Evolutionary conservation across 192 early-diverging fungal genomes (phyloP).

Genomic region (Coemansia sp.): DNA sequence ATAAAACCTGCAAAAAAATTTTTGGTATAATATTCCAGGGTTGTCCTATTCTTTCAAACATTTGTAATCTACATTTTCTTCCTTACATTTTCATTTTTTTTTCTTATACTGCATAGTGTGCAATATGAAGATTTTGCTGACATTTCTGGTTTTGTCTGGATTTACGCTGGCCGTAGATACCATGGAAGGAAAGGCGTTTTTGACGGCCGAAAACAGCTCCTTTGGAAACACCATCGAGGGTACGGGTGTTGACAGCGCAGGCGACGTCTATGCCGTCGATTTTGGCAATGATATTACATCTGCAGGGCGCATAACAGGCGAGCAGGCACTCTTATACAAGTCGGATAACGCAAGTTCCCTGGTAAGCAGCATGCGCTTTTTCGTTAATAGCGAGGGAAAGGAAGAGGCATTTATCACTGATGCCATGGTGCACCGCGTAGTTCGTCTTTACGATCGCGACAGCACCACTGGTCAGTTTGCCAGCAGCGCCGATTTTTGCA

Average conservation of each 20-base stretch:
- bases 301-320: background rate
- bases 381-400: background rate
- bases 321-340: conserved; percentile 2
- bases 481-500: conserved; percentile 28
- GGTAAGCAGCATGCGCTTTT: conserved; percentile 9
- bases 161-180: conserved; percentile 6
- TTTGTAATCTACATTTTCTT: background rate
- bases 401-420: conserved; percentile 6
- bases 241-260: conserved; percentile 4
- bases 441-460: conserved; percentile 4
- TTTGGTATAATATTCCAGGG: too few relatives aligned
- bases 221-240: conserved; percentile 11
- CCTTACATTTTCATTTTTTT: background rate
- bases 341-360: background rate
- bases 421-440: conserved; percentile 1
- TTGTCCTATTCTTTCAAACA: background rate
- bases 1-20: too few relatives aligned
- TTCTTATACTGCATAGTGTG: too few relatives aligned
- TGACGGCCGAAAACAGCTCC: background rate
- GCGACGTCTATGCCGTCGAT: conserved; percentile 6
- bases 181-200: background rate
- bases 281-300: background rate
- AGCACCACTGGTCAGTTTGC: conserved; percentile 4
- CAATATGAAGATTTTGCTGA: background rate
- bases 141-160: background rate